These are phyloP conservation scores for Phytopythium sindhum DNA, from an alignment of 352 stramenopile genomes.

Conservation along the genomic window DNA sequence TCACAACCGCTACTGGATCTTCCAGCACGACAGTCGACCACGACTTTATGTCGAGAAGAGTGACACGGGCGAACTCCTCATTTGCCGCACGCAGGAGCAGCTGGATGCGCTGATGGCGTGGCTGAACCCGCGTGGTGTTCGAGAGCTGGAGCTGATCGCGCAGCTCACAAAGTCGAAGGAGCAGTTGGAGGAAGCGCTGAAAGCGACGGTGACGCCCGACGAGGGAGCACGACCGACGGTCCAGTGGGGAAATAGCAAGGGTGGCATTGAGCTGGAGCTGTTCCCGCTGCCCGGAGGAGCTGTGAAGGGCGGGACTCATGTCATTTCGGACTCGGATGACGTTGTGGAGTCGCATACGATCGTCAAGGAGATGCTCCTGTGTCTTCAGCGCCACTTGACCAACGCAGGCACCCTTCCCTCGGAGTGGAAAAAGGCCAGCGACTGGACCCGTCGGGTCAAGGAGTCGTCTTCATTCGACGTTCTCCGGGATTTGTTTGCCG, in stretches of 20 bases:
- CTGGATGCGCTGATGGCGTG: constrained; percentile 49
- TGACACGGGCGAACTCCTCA: constrained; percentile 58
- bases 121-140: constrained; percentile 74
- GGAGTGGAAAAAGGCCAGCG: constrained; percentile 39
- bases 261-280: constrained; percentile 47
- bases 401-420: constrained; percentile 45
- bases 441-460: constrained; percentile 41
- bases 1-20: constrained; percentile 79
- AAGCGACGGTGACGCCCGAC: constrained; percentile 11
- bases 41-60: constrained; percentile 67
- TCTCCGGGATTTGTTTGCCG: constrained; percentile 40
- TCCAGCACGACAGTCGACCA: constrained; percentile 58
- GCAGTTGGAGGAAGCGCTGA: constrained; percentile 23
- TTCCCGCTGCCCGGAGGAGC: constrained; percentile 63
- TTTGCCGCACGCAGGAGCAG: constrained; percentile 39
- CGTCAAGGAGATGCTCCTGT: constrained; percentile 59
- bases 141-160: constrained; percentile 57
- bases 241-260: constrained; percentile 20
- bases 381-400: constrained; percentile 51
- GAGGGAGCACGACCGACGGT: constrained; percentile 17
- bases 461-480: constrained; percentile 28
- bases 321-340: constrained; percentile 37
- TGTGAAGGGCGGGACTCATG: constrained; percentile 39
- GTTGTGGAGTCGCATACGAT: constrained; percentile 43
- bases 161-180: constrained; percentile 53